Base-by-base conservation (phyloP, 441 rosid genomes). In the Kokia cookei region DNA sequence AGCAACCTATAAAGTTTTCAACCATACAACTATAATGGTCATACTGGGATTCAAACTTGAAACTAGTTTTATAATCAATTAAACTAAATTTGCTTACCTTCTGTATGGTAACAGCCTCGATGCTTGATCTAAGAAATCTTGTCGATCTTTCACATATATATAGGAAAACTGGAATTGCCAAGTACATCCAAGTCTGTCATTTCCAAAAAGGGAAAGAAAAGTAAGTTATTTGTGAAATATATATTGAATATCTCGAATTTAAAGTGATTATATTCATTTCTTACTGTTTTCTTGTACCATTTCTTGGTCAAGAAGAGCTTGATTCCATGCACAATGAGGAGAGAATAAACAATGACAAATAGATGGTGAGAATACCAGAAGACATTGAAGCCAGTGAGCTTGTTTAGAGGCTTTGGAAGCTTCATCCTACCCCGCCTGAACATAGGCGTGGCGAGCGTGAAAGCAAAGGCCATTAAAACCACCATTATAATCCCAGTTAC, bases 331-430 rank as follows among this genome's bases (percentile, higher is more conserved):
- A 86, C 76, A 22, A 87, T 13, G 54, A 89, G 89, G 32, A 87
- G 82, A 3, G 84, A 53, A 73, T 86, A 89, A 74, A 89, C 90
- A 5, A 89, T 82, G 69, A 87, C 82, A 76, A 89, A 87, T 71
- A 89, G 65, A 64, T 89, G 93, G 81, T 89, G 93, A 7, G 91
- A 86, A 79, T 89, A 87, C 93, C 93, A 89, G 71, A 89, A 89
- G 50, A 90, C 90, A 29, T 89, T 89, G 79, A 86, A 89, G 15
- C 93, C 93, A 0, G 91, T 84, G 24, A 87, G 84, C 70, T 82
- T 85, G 80, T 84, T 81, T 48, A 89, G 70, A 26, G 79, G 83
- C 63, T 82, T 82, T 19, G 93, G 93, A 57, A 89, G 76, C 11
- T 78, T 84, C 77, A 86, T 81, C 66, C 77, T 82, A 64, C 81